A percentile compares a stretch with the other conserved stretches of the same genome.
These are phyloP conservation scores for Euphorbia schlechtendalii DNA, from an alignment of 441 rosid species.

Conservation along the genomic window DNA sequence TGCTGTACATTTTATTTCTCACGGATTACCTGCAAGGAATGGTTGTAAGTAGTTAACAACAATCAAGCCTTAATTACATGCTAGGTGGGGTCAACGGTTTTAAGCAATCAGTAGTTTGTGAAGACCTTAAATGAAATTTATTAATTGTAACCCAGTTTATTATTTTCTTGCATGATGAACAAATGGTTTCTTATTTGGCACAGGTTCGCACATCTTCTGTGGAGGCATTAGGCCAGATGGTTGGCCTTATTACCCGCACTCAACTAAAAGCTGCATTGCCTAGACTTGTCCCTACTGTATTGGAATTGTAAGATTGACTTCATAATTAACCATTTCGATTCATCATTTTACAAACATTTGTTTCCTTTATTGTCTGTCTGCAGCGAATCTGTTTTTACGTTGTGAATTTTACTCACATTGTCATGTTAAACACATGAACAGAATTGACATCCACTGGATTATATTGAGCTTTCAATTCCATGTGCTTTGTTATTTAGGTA, in stretches of 20 bases:
- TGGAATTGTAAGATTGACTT: slow-evolving; percentile 72
- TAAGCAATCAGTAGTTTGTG: too few species aligned
- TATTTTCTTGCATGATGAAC: neutral
- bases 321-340: slow-evolving; percentile 5
- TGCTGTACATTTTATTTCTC: neutral
- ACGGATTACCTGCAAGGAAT: neutral
- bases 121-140: neutral
- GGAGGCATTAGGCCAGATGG: slow-evolving; percentile 98
- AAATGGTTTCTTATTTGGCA: slow-evolving; percentile 22
- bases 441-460: slow-evolving; percentile 10
- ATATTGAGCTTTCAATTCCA: slow-evolving; percentile 16
- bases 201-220: slow-evolving; percentile 89
- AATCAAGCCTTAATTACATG: too few species aligned
- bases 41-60: neutral
- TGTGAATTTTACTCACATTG: neutral
- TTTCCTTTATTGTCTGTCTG: neutral
- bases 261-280: slow-evolving; percentile 93
- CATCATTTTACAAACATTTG: neutral
- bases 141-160: neutral
- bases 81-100: too few species aligned
- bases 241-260: slow-evolving; percentile 76
- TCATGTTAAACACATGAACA: neutral
- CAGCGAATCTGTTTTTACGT: neutral
- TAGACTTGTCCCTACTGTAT: slow-evolving; percentile 75
- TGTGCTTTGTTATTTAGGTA: slow-evolving; percentile 41